Evolutionary conservation across 2,329 filamentous ascomycete genomes (phyloP), one percentile per base, ranked within the genome.

Genomic region (Scorias spongiosa): DNA sequence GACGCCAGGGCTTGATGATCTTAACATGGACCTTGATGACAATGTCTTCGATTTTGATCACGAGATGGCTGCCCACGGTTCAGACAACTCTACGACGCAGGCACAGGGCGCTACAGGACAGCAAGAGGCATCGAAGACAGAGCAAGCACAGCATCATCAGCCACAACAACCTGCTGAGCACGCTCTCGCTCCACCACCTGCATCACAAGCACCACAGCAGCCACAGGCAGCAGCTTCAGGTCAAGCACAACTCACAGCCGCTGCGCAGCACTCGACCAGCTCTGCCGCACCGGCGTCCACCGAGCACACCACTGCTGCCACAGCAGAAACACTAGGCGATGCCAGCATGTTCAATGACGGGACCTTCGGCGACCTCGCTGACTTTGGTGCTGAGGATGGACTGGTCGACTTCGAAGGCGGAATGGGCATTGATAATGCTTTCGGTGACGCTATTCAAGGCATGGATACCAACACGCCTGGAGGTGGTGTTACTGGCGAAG

Each of bases 371-470:
- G 69, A 74, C 42, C 38, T 40, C 11, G 38, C 38, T 17, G 60
- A 70, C 28, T 68, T 69, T 36, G 70, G 68, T 28, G 61, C 75
- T 4, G 74, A 67, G 17, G 74, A 76, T 15, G 62, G 57, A 6
- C 46, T 65, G 42, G 59, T 60, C 14, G 69, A 70, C 44, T 61
- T 60, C 41, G 59, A 52, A 3, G 55, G 49, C 30, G 57, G 50
- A 10, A 70, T 80, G 66, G 81, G 80, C 49, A 74, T 86, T 67
- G 81, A 85, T 40, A 81, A 87, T 55, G 84, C 83, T 1, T 91
- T 91, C 65, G 84, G 83, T 2, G 83, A 91, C 53, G 84, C 84
- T 1, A 85, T 89, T 63, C 82, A 87, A 49, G 68, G 67, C 12
- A 69, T 70, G 40, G 68, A 72, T 48, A 5, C 32, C 9, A 12